Conservation (phyloP, 2,329 filamentous ascomycete species). For the Colletotrichum coccodes region DNA sequence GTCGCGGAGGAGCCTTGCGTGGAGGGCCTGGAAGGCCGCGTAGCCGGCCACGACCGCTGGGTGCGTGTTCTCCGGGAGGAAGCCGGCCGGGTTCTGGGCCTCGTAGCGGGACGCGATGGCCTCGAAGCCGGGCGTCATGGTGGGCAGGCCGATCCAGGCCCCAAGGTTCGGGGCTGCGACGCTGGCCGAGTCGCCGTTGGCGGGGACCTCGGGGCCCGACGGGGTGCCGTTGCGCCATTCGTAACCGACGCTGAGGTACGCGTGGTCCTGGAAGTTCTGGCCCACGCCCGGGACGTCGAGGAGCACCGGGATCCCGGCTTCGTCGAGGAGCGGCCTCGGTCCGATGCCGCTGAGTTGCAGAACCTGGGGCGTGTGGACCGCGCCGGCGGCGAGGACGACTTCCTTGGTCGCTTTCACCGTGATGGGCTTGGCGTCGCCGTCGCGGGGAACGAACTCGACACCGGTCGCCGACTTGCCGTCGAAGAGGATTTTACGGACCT, state of each 20-base stretch:
- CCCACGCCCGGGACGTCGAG: constrained; percentile 56
- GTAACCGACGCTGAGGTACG: constrained; percentile 37
- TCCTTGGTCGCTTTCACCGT: constrained; percentile 41
- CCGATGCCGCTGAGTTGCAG: constrained; percentile 58
- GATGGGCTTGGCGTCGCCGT: constrained; percentile 27
- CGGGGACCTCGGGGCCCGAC: neutral
- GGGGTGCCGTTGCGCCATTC: constrained; percentile 21
- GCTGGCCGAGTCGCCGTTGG: constrained; percentile 9
- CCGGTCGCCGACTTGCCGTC: constrained; percentile 37
- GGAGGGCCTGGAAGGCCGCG: constrained; percentile 50
- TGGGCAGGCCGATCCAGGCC: constrained; percentile 36
- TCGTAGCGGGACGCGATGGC: constrained; percentile 31
- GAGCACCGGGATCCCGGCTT: constrained; percentile 47
- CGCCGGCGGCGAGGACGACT: constrained; percentile 48
- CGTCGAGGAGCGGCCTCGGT: constrained; percentile 43
- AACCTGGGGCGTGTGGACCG: constrained; percentile 49
- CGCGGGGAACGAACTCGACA: constrained; percentile 35
- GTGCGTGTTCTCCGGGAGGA: constrained; percentile 34
- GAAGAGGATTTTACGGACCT: constrained; percentile 36
- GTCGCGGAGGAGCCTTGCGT: constrained; percentile 32
- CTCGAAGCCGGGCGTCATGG: constrained; percentile 33
- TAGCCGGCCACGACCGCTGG: constrained; percentile 39
- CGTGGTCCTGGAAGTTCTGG: constrained; percentile 51
- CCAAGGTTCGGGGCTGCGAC: constrained; percentile 35
- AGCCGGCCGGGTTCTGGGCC: constrained; percentile 32